Evolutionary conservation across 1,284 basidiomycete genomes (phyloP), one percentile per base, ranked within the genome.

Genomic region (Heterobasidion annosum): DNA sequence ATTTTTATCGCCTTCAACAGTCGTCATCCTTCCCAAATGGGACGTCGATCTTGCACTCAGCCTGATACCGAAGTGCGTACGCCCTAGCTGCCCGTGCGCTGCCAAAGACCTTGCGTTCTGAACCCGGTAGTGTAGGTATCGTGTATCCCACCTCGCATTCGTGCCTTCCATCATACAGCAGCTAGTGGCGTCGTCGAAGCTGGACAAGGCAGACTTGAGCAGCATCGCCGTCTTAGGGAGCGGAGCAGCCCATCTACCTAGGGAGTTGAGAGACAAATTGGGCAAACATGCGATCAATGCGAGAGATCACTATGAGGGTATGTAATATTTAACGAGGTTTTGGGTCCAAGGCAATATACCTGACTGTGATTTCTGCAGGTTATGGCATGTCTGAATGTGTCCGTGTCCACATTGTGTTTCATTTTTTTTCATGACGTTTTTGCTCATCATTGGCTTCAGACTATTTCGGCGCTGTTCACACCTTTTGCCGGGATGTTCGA

Each of bases 371-470:
- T 48, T 8, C n/a, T 34, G 5, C 58, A 83, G 86, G 86, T 0
- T 91, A 85, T 61, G 88, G 88, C 13, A 80, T 90, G 74, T 87
- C 86, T 0, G 88, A 91, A 77, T 70, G 71, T 54, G 87, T 88
- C 64, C 57, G 82, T 65, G 32, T 48, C 43, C 7, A 13, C 37
- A 13, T 10, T 10, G 2, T 7, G n/a, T n/a, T n/a, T n/a, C n/a
- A n/a, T n/a, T n/a, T n/a, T 19, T 3, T 47, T 19, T 3, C 16
- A 10, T 47, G n/a, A 32, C 25, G 45, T 9, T 47, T 47, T 10
- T 40, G 10, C 37, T 40, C n/a, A 40, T 40, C n/a, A 10, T 40
- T 7, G 25, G 15, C 8, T 48, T 32, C 51, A 90, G 85, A 88
- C 87, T 0, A 69, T 86, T 18, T 68, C 74, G 1, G 73, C 77